Evolutionary conservation across 108 stramenopile genomes (phyloP), one percentile per base, ranked within the genome.

Genomic region (Skeletonema grethae): DNA sequence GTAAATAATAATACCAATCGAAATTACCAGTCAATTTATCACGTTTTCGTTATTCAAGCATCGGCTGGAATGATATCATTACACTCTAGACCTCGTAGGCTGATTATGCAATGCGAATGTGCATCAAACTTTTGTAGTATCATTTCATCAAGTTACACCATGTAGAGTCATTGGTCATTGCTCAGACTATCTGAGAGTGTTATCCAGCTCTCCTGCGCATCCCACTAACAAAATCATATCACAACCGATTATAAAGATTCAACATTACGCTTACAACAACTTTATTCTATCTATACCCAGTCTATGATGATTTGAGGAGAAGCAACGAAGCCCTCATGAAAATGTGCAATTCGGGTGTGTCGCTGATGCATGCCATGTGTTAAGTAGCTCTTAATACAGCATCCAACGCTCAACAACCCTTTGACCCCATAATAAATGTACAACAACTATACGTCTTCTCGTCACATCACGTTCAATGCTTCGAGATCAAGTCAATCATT

Each of bases 401-500:
- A 43, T 10, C 16, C 60, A 18, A 35, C 16, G 18, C 60, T 36
- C 35, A 18, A 6, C 60, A 36, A 6, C 50, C 20, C 50, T n/a
- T 18, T 4, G 10, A 18, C 6, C 18, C 31, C 60, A 61, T 57
- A 25, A 34, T 34, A 28, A 20, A 32, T 58, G 57, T 32, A 58
- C 28, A 58, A 32, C 30, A 36, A 18, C 60, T 35, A 36, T n/a
- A 18, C 5, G 18, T 18, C 46, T 18, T 18, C 22, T 31, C 22
- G 34, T 16, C 57, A n/a, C 57, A 28, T 24, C 57, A 35, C n/a
- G 5, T 20, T 36, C 60, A 61, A 61, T 62, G 39, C 18, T 13
- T 73, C 45, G 72, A 63, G 22, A 73, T 53, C 22, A 73, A 48
- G 24, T 65, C 34, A 32, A 73, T 13, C 62, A 73, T 53, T 50